These are phyloP conservation scores for Gaultheria prostrata DNA, from an alignment of 148 eudicot species.

Conservation along the genomic window DNA sequence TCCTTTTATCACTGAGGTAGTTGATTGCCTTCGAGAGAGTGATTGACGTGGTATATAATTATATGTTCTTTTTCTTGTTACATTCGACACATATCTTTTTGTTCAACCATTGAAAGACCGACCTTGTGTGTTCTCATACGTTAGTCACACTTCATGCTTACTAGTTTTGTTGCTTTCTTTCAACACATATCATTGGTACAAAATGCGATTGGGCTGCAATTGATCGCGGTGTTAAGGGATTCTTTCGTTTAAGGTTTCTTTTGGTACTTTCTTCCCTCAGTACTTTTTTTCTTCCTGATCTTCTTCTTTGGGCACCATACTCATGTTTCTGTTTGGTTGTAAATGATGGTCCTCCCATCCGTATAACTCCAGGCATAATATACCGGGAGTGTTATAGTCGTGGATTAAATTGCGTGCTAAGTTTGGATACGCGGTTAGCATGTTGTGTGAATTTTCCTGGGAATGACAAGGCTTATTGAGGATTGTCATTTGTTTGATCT, in stretches of 20 bases:
- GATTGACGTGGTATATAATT: background rate
- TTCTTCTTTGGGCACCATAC: background rate
- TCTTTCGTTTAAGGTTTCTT: background rate
- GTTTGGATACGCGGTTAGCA: background rate
- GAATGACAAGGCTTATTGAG: background rate
- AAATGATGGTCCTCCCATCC: background rate
- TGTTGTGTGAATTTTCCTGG: background rate
- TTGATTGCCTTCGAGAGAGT: constrained; percentile 1
- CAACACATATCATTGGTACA: background rate
- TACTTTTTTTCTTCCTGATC: background rate
- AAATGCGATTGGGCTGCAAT: background rate
- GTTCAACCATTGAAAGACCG: background rate
- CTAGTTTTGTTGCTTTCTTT: background rate
- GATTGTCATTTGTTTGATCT: background rate
- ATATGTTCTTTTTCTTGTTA: background rate
- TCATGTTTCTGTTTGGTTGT: background rate
- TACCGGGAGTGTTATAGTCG: background rate
- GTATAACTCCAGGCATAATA: background rate
- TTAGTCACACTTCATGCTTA: background rate
- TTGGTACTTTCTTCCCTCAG: background rate
- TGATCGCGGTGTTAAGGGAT: background rate
- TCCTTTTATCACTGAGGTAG: background rate
- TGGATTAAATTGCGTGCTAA: background rate
- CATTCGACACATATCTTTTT: background rate
- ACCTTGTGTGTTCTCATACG: background rate